A percentile compares a stretch with the other conserved stretches of the same genome.
These are phyloP conservation scores for Laguncularia racemosa DNA, from an alignment of 345 rosid species.

Conservation along the genomic window DNA sequence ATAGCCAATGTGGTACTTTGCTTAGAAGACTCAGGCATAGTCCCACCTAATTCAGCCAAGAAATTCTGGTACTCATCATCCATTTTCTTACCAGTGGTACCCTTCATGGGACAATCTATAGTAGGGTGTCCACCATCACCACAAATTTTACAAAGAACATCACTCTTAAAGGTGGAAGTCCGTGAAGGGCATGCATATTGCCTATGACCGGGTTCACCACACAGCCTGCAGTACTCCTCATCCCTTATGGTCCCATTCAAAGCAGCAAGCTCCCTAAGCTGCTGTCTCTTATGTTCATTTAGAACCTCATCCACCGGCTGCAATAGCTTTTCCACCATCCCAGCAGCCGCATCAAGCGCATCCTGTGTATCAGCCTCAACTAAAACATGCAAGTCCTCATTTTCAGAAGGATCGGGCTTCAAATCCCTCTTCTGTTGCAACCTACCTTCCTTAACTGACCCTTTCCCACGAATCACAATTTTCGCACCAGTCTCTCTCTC, in stretches of 20 bases:
- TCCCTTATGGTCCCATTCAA: slow-evolving; percentile 98
- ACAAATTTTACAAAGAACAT: slow-evolving; percentile 95
- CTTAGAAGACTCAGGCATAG: slow-evolving; percentile 87
- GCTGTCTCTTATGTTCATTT: slow-evolving; percentile 98
- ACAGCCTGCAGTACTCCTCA: slow-evolving; percentile 86
- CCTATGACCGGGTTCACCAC: slow-evolving; percentile 93
- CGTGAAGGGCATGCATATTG: slow-evolving; percentile 94
- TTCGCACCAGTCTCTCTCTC: slow-evolving; percentile 95
- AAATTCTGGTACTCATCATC: slow-evolving; percentile 98
- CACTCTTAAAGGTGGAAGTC: slow-evolving; percentile 86
- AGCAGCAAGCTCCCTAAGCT: slow-evolving; percentile 91
- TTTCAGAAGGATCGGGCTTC: slow-evolving; percentile 88
- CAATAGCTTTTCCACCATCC: slow-evolving; percentile 92
- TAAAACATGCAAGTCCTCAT: slow-evolving; percentile 96
- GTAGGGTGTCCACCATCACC: slow-evolving; percentile 99
- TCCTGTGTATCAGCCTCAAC: slow-evolving; percentile 96
- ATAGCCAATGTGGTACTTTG: slow-evolving; percentile 55
- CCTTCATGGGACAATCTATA: slow-evolving; percentile 94
- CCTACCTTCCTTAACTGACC: slow-evolving; percentile 91
- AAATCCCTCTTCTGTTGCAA: slow-evolving; percentile 88
- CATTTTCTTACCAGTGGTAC: slow-evolving; percentile 91
- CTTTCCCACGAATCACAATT: slow-evolving; percentile 94
- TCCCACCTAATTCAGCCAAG: slow-evolving; percentile 86
- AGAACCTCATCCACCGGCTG: slow-evolving; percentile 97
- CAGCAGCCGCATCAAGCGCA: slow-evolving; percentile 88